Evolutionary conservation across 2,329 filamentous ascomycete genomes (phyloP).

Genomic region (Fusarium anthophilum): DNA sequence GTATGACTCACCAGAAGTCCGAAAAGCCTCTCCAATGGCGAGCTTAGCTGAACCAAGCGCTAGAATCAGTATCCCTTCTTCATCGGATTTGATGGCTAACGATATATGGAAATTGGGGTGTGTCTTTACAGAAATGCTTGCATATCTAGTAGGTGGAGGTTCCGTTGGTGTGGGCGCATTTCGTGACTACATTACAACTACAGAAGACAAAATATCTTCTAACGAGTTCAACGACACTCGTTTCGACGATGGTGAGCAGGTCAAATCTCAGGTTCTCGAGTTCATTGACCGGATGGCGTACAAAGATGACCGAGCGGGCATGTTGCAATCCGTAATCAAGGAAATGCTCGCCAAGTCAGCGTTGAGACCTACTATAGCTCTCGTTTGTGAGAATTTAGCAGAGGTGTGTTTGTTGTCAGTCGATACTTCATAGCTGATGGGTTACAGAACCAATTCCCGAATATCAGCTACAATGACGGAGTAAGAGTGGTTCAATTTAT

Average conservation of each 20-base stretch:
- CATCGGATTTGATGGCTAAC: neutral
- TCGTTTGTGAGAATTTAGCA: accelerated
- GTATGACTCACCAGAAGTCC: neutral
- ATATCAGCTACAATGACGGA: neutral
- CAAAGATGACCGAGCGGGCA: accelerated
- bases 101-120: neutral
- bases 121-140: neutral
- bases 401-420: accelerated
- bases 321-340: accelerated
- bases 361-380: neutral
- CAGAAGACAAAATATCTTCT: neutral
- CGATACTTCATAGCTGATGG: accelerated
- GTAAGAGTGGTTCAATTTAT: neutral
- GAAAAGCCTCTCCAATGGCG: accelerated
- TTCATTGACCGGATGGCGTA: neutral
- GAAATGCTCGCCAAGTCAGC: neutral
- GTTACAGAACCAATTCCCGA: neutral
- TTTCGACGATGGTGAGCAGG: neutral
- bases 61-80: neutral
- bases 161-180: accelerated
- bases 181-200: neutral
- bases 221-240: neutral
- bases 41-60: too few relatives aligned
- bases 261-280: neutral
- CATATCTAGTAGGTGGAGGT: accelerated